Percentiles rank a stretch among this genome's conserved stretches.
These are phyloP conservation scores for Halophytophthora polymorphica DNA, from an alignment of 352 stramenopile genomes.

Conservation along the genomic window DNA sequence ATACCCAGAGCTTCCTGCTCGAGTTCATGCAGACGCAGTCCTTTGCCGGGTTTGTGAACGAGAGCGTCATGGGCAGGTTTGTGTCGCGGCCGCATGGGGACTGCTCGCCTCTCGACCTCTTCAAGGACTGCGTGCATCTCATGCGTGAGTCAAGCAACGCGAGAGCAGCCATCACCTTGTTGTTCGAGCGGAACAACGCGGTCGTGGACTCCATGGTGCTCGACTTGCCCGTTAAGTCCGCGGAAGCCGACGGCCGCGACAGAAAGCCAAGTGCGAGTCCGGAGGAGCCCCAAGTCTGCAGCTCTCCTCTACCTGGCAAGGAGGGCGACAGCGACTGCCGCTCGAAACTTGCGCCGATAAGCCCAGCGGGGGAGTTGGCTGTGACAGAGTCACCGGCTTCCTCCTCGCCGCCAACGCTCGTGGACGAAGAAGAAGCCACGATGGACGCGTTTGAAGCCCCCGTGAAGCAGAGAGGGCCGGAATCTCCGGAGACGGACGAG, in stretches of 20 bases:
- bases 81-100: conserved; percentile 21
- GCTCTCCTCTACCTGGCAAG: neutral
- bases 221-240: conserved; percentile 16
- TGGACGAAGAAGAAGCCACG: conserved; percentile 2
- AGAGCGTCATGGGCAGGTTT: conserved; percentile 44
- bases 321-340: neutral
- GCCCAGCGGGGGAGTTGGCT: neutral
- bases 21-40: conserved; percentile 65
- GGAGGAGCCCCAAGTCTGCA: neutral
- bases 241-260: neutral
- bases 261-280: neutral
- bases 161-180: conserved; percentile 33
- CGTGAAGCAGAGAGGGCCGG: neutral
- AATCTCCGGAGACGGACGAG: neutral
- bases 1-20: conserved; percentile 28
- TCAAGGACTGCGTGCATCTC: conserved; percentile 62
- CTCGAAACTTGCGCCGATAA: neutral
- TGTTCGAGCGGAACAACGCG: conserved; percentile 54
- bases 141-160: conserved; percentile 36
- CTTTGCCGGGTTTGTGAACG: conserved; percentile 63
- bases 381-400: conserved; percentile 7
- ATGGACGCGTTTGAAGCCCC: neutral
- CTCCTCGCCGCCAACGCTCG: conserved; percentile 1
- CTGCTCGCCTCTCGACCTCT: conserved; percentile 43
- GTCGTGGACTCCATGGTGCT: conserved; percentile 35